Evolutionary conservation across 306 rosid genomes (phyloP).

Genomic region (Styphnolobium japonicum): DNA sequence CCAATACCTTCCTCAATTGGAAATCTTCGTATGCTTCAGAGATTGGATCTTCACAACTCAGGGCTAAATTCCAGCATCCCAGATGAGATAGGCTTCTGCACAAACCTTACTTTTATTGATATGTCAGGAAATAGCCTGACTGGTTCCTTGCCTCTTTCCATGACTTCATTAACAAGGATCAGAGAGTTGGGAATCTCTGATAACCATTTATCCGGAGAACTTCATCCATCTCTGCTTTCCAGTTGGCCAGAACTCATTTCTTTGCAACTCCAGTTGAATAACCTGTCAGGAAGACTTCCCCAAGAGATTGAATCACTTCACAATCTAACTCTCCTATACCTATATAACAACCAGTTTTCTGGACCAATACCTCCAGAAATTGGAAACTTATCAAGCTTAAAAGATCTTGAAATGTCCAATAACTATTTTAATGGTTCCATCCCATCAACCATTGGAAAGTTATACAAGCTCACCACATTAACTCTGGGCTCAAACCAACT

Average conservation of each 20-base stretch:
- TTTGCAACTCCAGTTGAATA: conserved; percentile 18
- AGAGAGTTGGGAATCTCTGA: conserved; percentile 12
- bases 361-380: conserved; percentile 16
- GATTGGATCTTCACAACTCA: not conserved
- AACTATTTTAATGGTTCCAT: conserved; percentile 23
- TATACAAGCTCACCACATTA: not conserved
- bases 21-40: conserved; percentile 9
- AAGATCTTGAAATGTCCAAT: not conserved
- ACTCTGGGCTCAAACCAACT: conserved; percentile 18
- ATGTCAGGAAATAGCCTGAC: conserved; percentile 22
- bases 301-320: conserved; percentile 25
- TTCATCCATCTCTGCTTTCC: conserved; percentile 27
- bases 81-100: conserved; percentile 28
- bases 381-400: conserved; percentile 24
- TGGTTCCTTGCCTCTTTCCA: conserved; percentile 31
- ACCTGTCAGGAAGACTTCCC: conserved; percentile 20
- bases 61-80: conserved; percentile 28
- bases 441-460: conserved; percentile 30
- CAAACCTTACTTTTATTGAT: conserved; percentile 16
- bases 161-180: conserved; percentile 28
- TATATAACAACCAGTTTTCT: conserved; percentile 14
- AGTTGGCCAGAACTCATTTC: conserved; percentile 17
- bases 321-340: conserved; percentile 5
- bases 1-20: conserved; percentile 31
- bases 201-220: conserved; percentile 23